phyloP scores from a whole-genome alignment of 73 alveolate species.

The Tetrahymena elliotti region DNA sequence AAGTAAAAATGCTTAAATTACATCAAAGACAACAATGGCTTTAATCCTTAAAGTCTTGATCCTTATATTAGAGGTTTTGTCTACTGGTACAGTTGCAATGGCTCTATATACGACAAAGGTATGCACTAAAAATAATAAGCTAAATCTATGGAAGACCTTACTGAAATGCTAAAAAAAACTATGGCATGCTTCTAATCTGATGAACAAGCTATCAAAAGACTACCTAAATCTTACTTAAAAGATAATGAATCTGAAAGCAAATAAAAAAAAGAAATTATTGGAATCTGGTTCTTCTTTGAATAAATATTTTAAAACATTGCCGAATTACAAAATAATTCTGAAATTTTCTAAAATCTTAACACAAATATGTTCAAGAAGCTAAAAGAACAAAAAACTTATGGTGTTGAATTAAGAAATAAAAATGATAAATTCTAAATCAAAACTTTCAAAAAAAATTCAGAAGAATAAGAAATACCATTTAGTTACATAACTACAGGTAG shows the following conservation, averaged over 20 bases:
- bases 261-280: background rate
- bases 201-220: background rate
- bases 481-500: background rate
- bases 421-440: background rate
- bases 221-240: background rate
- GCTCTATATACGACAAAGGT: background rate
- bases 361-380: background rate
- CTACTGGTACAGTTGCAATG: background rate
- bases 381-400: background rate
- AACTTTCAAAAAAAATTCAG: background rate
- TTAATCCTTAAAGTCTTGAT: background rate
- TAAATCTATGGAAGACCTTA: background rate
- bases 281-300: background rate
- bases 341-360: background rate
- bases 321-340: background rate
- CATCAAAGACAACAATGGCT: background rate
- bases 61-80: background rate
- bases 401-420: background rate
- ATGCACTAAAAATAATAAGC: background rate
- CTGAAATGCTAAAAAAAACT: background rate
- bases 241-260: background rate
- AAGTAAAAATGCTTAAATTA: background rate
- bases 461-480: background rate
- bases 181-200: background rate
- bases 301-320: background rate